Base-by-base conservation (phyloP, 2,329 filamentous ascomycete species). In the Elsinoe australis region DNA sequence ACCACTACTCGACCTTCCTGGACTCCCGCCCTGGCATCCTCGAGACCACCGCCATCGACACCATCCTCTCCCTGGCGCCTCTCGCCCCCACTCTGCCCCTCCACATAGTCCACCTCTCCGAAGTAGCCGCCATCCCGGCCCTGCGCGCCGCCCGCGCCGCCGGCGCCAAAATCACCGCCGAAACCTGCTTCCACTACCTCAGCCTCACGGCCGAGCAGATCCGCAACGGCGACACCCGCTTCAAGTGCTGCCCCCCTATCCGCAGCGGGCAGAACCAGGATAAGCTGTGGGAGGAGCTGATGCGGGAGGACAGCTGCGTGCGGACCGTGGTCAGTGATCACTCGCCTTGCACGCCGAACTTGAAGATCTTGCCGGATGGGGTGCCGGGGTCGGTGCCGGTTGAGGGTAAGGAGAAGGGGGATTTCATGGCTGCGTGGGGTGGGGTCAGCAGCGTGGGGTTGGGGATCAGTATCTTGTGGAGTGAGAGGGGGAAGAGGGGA, bases 361-460 rank as follows among this genome's bases (percentile, higher is more conserved):
- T 98, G 47, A 98, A 98, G 67, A 77, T 94, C 14, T 77, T 95
- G 0, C 89, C 90, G 0, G 65, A 74, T 1, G 76, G 83, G 55
- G 73, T 92, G n/a, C 78, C 73, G 12, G 71, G 73, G 29, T 49
- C 55, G 4, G 36, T 54, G 9, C 9, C 22, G 47, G 62, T 58
- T 49, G 57, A 55, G 15, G 59, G 64, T 4, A 61, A 62, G 18
- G 64, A 68, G 7, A 59, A 66, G 1, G 92, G 92, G 29, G 87
- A 96, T 68, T 96, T 98, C 74, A 92, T 96, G 68, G 80, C 84
- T 3, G 89, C 89, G 1, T 98, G 92, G 92, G 92, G 92, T 47
- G 92, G 92, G 10, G 95, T 98, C 60, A 90, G 86, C 3, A 92
- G 85, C 3, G 90, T 98, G 14, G 92, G 92, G 0, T 78, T 98